phyloP scores from a whole-genome alignment of 2,329 filamentous ascomycete species.

The Pseudomassariella vexata region DNA sequence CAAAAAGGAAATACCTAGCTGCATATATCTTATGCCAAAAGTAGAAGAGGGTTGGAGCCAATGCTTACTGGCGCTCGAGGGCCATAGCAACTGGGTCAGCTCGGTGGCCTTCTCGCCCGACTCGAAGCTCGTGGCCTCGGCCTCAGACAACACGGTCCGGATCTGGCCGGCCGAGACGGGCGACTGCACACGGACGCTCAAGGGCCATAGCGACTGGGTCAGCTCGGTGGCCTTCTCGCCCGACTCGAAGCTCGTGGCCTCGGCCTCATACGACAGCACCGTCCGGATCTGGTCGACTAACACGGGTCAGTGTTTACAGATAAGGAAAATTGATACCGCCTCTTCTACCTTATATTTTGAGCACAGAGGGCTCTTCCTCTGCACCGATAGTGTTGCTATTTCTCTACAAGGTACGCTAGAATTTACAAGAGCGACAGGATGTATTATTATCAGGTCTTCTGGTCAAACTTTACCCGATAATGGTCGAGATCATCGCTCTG shows the following conservation, averaged over 20 bases:
- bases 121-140: constrained; percentile 4
- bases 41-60: constrained; percentile 5
- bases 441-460: neutral
- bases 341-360: neutral
- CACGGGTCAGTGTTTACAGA: constrained; percentile 7
- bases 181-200: constrained; percentile 9
- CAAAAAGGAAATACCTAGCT: constrained; percentile 9
- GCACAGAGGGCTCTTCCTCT: neutral
- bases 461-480: neutral
- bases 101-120: constrained; percentile 8
- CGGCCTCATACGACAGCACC: constrained; percentile 10
- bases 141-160: constrained; percentile 11
- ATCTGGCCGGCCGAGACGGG: constrained; percentile 6
- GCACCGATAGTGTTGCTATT: constrained; percentile 2
- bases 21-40: constrained; percentile 9
- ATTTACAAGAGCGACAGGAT: neutral
- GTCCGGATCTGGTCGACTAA: constrained; percentile 9
- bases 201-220: constrained; percentile 8
- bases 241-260: constrained; percentile 6
- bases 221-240: constrained; percentile 12
- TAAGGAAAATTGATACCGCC: constrained; percentile 6
- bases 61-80: constrained; percentile 3
- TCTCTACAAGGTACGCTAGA: neutral
- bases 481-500: neutral
- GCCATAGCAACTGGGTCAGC: neutral